Evolutionary conservation across 73 alveolate species (phyloP).

Genomic region (Paramecium sexaurelia): DNA sequence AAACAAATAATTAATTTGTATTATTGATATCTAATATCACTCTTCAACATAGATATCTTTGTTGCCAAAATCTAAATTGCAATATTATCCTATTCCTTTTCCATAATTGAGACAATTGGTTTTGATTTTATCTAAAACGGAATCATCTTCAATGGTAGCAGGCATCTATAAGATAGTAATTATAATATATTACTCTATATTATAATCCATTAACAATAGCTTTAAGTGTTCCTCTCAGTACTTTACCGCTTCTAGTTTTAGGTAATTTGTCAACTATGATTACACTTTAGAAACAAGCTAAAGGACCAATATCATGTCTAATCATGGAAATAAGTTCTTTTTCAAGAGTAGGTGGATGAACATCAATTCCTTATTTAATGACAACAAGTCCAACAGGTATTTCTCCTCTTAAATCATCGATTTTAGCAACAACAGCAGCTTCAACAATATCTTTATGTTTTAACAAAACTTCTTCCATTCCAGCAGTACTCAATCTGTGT

Average conservation of each 20-base stretch:
- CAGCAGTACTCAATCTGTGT: conserved; percentile 89
- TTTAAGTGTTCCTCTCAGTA: conserved; percentile 82
- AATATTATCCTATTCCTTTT: conserved; percentile 22
- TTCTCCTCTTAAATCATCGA: conserved; percentile 95
- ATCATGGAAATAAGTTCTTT: conserved; percentile 76
- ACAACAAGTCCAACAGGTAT: conserved; percentile 95
- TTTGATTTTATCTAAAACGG: conserved; percentile 58
- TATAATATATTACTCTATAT: background rate
- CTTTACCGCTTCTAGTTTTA: conserved; percentile 98
- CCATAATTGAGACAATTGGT: conserved; percentile 41
- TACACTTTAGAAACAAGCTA: conserved; percentile 84
- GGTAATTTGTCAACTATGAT: conserved; percentile 94
- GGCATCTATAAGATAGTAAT: conserved; percentile 39
- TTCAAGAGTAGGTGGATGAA: conserved; percentile 62
- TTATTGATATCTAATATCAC: background rate
- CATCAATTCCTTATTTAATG: conserved; percentile 77
- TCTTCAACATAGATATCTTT: background rate
- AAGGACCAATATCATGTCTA: conserved; percentile 90
- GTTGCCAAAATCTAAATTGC: conserved; percentile 32
- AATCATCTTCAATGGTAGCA: conserved; percentile 67
- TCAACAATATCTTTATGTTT: conserved; percentile 90
- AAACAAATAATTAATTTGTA: background rate
- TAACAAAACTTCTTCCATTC: conserved; percentile 84
- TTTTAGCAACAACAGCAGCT: conserved; percentile 96
- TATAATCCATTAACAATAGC: conserved; percentile 76